Conservation (phyloP, 345 rosid genomes). For the Brassica cretica region DNA sequence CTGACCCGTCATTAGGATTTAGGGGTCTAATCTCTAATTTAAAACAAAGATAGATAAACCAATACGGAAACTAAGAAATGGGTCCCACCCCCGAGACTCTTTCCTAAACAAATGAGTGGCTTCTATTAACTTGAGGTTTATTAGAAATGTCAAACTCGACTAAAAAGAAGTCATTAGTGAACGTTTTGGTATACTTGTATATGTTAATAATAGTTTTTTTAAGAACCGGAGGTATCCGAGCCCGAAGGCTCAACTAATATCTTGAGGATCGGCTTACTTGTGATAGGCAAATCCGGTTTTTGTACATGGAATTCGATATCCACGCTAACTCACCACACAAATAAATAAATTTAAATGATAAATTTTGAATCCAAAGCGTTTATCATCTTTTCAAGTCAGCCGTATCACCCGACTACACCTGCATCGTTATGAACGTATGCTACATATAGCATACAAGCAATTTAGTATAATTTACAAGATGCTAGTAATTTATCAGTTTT, state of each 20-base stretch:
- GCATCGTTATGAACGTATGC: background rate
- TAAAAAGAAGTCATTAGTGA: background rate
- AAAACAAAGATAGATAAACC: conserved; percentile 18
- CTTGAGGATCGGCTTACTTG: too few species aligned
- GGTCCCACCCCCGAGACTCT: conserved; percentile 19
- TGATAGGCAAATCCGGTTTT: too few species aligned
- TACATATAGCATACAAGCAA: background rate
- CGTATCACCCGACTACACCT: too few species aligned
- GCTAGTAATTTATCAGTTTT: background rate
- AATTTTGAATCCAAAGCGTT: too few species aligned
- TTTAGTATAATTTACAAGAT: background rate
- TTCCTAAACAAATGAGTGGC: background rate
- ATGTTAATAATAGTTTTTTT: background rate
- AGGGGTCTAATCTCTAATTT: background rate
- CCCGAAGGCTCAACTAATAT: too few species aligned
- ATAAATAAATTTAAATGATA: too few species aligned
- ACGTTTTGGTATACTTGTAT: background rate
- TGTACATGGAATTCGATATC: too few species aligned
- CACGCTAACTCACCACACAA: too few species aligned
- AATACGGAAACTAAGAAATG: background rate
- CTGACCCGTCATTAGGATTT: background rate
- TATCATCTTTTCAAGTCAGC: too few species aligned
- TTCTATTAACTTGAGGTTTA: background rate
- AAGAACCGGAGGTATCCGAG: too few species aligned
- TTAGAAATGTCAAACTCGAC: background rate